phyloP scores from a whole-genome alignment of 192 early-diverging fungal genomes.

The Umbelopsis ramanniana region DNA sequence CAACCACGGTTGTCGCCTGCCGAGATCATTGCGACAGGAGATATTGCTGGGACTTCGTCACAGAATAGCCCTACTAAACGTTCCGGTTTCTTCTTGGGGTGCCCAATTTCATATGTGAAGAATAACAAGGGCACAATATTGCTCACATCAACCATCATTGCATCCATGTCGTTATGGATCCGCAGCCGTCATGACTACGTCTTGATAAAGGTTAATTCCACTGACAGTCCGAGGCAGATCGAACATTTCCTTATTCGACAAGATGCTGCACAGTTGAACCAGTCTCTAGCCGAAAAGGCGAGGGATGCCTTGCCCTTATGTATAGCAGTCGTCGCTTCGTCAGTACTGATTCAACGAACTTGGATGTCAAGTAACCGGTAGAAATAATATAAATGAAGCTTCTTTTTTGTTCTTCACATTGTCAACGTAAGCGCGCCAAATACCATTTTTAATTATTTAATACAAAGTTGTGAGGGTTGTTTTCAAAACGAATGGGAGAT shows the following conservation, averaged over 20 bases:
- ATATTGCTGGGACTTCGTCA: background rate
- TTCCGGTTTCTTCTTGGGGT: background rate
- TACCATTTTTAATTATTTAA: constrained; percentile 10
- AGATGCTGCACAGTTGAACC: background rate
- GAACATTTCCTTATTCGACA: constrained; percentile 13
- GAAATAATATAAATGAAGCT: background rate
- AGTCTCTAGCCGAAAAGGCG: background rate
- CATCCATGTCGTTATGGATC: background rate
- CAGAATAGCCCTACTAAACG: background rate
- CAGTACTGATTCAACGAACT: background rate
- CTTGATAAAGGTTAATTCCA: background rate
- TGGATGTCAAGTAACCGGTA: background rate
- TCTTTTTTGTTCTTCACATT: background rate
- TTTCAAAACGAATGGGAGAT: background rate
- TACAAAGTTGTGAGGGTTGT: background rate
- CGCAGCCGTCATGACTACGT: constrained; percentile 2
- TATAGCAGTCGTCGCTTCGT: background rate
- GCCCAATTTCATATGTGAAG: background rate
- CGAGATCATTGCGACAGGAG: background rate
- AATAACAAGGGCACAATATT: background rate
- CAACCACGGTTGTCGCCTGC: background rate
- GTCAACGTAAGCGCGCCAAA: background rate
- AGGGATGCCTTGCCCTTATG: background rate
- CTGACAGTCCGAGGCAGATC: background rate
- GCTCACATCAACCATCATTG: background rate